Evolutionary conservation across 2,329 filamentous ascomycete species (phyloP).

Genomic region (Pseudogymnoascus sp.): DNA sequence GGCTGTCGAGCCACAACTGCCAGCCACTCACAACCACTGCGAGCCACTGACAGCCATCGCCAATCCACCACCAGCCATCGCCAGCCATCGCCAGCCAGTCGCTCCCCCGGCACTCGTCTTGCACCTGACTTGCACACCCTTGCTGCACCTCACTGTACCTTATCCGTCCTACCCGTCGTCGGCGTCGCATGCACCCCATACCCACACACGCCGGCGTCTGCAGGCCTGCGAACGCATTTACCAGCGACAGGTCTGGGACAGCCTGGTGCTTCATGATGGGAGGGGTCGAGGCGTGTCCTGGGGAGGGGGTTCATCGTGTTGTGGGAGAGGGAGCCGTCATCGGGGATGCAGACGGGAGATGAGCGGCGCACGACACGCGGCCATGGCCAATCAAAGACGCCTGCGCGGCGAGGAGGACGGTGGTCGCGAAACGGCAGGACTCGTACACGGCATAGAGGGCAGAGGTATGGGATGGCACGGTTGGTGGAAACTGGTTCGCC

Average conservation of each 20-base stretch:
- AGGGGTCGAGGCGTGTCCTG: not conserved
- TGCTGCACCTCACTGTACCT: not conserved
- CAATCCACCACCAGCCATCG: not conserved
- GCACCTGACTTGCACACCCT: not conserved
- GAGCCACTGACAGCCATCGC: not conserved
- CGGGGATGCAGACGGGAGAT: not conserved
- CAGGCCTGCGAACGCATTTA: not conserved
- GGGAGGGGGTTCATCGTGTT: not conserved
- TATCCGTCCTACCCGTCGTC: not conserved
- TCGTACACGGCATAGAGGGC: not conserved
- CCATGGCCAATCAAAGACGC: not conserved
- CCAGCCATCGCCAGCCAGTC: not conserved
- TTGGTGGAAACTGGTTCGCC: not conserved
- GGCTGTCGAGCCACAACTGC: not conserved
- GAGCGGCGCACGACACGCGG: not conserved
- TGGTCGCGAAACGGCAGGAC: not conserved
- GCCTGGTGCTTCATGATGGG: slow-evolving; percentile 6
- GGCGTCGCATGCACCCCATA: not conserved
- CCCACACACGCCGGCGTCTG: not conserved
- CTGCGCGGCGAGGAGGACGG: not conserved
- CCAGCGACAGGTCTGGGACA: slow-evolving; percentile 6
- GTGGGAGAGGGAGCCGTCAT: not conserved
- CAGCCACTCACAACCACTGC: not conserved
- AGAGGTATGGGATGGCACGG: not conserved
- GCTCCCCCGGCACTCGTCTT: not conserved